These are phyloP conservation scores for Dendrostoma leiphaemia DNA, from an alignment of 2,329 filamentous ascomycete genomes.

Conservation along the genomic window DNA sequence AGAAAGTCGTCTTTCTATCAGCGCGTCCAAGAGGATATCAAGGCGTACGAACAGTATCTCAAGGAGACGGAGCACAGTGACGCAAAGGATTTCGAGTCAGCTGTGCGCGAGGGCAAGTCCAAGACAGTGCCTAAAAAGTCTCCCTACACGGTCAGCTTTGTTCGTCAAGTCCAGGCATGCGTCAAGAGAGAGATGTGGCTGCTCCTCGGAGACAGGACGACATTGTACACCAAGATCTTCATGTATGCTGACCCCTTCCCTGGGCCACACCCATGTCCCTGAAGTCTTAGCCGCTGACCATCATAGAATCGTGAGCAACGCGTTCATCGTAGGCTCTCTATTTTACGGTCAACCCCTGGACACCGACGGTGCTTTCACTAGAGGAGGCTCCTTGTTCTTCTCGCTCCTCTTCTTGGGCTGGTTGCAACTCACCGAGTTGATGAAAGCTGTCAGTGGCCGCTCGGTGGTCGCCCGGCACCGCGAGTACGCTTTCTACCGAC, in stretches of 20 bases:
- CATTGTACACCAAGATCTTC: conserved; percentile 75
- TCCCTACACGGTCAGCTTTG: conserved; percentile 74
- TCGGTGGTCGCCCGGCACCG: conserved; percentile 52
- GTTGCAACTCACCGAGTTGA: conserved; percentile 75
- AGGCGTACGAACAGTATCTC: conserved; percentile 36
- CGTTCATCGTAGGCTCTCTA: conserved; percentile 72
- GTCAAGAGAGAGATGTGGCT: conserved; percentile 77
- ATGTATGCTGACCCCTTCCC: conserved; percentile 38
- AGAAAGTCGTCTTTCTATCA: conserved; percentile 57
- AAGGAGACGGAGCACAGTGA: conserved; percentile 56
- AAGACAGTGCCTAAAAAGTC: conserved; percentile 67
- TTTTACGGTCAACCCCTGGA: conserved; percentile 66
- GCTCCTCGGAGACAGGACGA: conserved; percentile 70
- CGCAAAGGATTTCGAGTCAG: conserved; percentile 63
- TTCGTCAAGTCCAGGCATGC: conserved; percentile 66
- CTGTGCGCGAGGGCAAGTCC: conserved; percentile 66
- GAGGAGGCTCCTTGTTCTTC: conserved; percentile 49
- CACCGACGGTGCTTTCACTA: conserved; percentile 62
- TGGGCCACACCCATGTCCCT: background rate
- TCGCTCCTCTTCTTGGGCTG: conserved; percentile 54
- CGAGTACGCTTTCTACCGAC: conserved; percentile 51
- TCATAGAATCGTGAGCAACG: conserved; percentile 61
- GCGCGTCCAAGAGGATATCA: conserved; percentile 54
- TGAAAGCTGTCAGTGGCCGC: conserved; percentile 71
- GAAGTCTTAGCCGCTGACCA: background rate